Base-by-base conservation (phyloP, 2,329 filamentous ascomycete species). In the Clarireedia homoeocarpa region DNA sequence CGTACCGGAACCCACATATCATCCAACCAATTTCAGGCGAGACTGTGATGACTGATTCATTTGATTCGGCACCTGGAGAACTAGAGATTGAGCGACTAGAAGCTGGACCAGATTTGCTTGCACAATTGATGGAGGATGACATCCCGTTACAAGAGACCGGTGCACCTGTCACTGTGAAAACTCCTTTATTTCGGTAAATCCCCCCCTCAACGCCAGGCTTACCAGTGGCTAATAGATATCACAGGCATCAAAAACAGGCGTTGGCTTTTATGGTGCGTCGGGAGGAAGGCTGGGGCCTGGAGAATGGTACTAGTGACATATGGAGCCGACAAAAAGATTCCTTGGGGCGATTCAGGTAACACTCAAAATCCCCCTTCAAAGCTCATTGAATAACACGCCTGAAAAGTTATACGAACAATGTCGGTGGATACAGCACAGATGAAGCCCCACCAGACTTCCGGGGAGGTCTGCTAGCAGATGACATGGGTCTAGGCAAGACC, bases 401-500 rank as follows among this genome's bases (percentile, higher is more conserved):
- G 23, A n/a, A 44, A n/a, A 63, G 60, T 24, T 63, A 51, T 39
- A 52, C 27, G 2, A 63, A 63, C 23, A 61, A 51, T 36, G 38
- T 63, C 20, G 46, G 7, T 17, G 56, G 53, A 15, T 34, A 5
- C 10, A 46, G 17, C 20, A n/a, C 38, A 42, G 40, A 49, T 15
- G 53, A 60, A 27, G 27, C 23, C 4, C 61, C 59, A 2, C 57
- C 55, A 26, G 27, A 52, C 0, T 63, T 60, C 34, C 45, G 42
- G 4, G 62, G 61, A 6, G 94, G 94, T 62, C 96, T 97, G 58
- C 76, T 97, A 48, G 92, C 94, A 56, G 92, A 97, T 69, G 91
- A 96, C 74, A 97, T 97, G 92, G 92, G 92, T 71, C 78, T 97
- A n/a, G 92, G 92, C 67, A 97, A 97, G 77, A 97, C 92, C 0